These are phyloP conservation scores for Mycena haematopus DNA, from an alignment of 768 basidiomycete species.

Conservation along the genomic window DNA sequence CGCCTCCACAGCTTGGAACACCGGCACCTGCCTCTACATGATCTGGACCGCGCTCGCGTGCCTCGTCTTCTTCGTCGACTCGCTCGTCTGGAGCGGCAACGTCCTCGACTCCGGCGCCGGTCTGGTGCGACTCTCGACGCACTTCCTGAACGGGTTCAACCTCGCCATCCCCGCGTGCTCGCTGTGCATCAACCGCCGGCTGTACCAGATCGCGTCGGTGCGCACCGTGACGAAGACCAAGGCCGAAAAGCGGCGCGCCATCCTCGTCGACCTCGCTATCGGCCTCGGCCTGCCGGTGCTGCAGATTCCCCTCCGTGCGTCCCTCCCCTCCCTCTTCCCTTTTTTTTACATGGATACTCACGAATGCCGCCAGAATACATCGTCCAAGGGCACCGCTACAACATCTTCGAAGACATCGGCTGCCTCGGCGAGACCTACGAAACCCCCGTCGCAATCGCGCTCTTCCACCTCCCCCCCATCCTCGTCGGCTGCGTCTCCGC, in stretches of 20 bases:
- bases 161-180: conserved; percentile 60
- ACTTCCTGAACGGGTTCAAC: conserved; percentile 49
- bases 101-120: conserved; percentile 58
- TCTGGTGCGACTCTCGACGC: conserved; percentile 71
- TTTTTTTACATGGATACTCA: not conserved
- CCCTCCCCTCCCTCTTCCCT: not conserved
- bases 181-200: conserved; percentile 66
- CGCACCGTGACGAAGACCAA: conserved; percentile 56
- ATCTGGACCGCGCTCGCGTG: conserved; percentile 66
- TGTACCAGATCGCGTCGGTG: conserved; percentile 64
- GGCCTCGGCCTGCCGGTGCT: conserved; percentile 60
- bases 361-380: conserved; percentile 46
- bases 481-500: conserved; percentile 48
- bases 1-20: conserved; percentile 49
- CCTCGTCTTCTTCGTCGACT: conserved; percentile 68
- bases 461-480: conserved; percentile 51
- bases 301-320: conserved; percentile 53
- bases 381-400: conserved; percentile 63
- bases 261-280: conserved; percentile 58
- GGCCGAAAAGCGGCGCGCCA: conserved; percentile 56
- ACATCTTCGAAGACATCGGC: conserved; percentile 65
- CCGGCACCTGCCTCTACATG: conserved; percentile 78
- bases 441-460: conserved; percentile 49
- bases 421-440: conserved; percentile 59
- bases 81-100: conserved; percentile 72